phyloP scores from a whole-genome alignment of 1,284 basidiomycete genomes.

The Boletus putidus region DNA sequence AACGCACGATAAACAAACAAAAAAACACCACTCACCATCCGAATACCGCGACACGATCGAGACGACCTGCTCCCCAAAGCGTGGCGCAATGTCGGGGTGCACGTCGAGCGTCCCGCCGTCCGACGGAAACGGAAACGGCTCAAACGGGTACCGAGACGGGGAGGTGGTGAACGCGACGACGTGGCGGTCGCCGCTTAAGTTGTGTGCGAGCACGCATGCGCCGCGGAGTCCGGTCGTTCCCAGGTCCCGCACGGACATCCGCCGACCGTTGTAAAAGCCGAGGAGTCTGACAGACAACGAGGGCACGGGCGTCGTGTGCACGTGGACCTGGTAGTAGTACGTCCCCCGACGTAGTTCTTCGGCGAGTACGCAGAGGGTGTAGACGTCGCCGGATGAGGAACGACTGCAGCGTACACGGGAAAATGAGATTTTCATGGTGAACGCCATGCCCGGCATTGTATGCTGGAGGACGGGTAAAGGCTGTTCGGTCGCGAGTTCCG shows the following conservation, averaged over 20 bases:
- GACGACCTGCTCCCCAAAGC: constrained; percentile 41
- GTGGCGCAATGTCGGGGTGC: background rate
- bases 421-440: constrained; percentile 44
- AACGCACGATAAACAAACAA: background rate
- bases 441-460: constrained; percentile 33
- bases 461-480: constrained; percentile 28
- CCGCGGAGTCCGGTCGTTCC: constrained; percentile 47
- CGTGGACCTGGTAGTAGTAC: constrained; percentile 43
- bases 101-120: background rate
- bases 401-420: constrained; percentile 30
- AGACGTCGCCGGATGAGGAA: constrained; percentile 11
- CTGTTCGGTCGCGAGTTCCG: background rate
- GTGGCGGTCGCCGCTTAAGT: constrained; percentile 31
- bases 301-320: constrained; percentile 23
- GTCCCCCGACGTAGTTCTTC: constrained; percentile 50
- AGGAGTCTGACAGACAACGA: constrained; percentile 35
- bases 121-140: background rate
- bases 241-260: constrained; percentile 42
- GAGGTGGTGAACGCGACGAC: constrained; percentile 18
- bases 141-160: background rate
- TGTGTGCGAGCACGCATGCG: constrained; percentile 46
- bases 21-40: constrained; percentile 39
- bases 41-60: constrained; percentile 46
- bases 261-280: constrained; percentile 29
- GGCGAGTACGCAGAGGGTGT: constrained; percentile 43